These are phyloP conservation scores for Boeremia exigua DNA, from an alignment of 2,329 filamentous ascomycete species.

Conservation along the genomic window DNA sequence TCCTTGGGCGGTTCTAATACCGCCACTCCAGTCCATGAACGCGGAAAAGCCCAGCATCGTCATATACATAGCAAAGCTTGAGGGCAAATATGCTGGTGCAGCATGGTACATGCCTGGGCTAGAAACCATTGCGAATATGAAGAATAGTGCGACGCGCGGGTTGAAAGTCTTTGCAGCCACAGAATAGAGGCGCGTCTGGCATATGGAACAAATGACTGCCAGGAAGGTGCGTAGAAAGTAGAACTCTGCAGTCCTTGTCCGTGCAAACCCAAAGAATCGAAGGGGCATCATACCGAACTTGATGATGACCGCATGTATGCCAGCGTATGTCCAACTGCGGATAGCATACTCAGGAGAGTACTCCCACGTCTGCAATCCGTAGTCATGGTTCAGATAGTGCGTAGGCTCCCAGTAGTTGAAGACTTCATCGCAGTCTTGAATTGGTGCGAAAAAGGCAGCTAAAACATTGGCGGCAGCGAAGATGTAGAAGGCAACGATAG, in stretches of 20 bases:
- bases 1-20: constrained; percentile 78
- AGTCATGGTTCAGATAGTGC: constrained; percentile 91
- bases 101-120: constrained; percentile 95
- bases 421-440: constrained; percentile 97
- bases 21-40: constrained; percentile 88
- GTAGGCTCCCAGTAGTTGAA: constrained; percentile 99
- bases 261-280: constrained; percentile 27
- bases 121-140: constrained; percentile 75
- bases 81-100: constrained; percentile 84
- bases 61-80: constrained; percentile 96
- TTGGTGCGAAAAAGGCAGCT: constrained; percentile 83
- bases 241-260: constrained; percentile 70
- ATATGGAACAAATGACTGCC: constrained; percentile 77
- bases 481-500: constrained; percentile 79
- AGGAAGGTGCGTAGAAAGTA: constrained; percentile 82
- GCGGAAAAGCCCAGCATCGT: constrained; percentile 83
- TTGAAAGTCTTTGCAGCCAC: constrained; percentile 79
- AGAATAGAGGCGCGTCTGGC: constrained; percentile 81
- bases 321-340: constrained; percentile 90
- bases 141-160: constrained; percentile 82
- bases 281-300: constrained; percentile 66
- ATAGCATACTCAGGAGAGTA: constrained; percentile 96
- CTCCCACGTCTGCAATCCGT: constrained; percentile 97
- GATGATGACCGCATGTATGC: constrained; percentile 75
- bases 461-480: constrained; percentile 76